A percentile compares a stretch with the other conserved stretches of the same genome.
These are phyloP conservation scores for Stipa capillata DNA, from an alignment of 176 grass and related monocot species.

Conservation along the genomic window DNA sequence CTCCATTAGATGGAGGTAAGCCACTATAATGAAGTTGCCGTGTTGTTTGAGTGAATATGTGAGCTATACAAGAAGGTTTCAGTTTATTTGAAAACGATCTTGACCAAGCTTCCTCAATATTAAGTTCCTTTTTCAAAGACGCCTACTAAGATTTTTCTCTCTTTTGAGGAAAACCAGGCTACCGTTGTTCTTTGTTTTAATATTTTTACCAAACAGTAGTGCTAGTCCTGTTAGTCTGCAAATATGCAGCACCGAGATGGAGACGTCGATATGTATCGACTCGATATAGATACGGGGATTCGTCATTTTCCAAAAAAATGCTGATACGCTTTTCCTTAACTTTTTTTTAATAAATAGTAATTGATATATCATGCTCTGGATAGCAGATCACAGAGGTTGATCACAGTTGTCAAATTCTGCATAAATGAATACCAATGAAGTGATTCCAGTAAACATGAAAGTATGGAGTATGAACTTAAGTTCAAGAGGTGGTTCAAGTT, in stretches of 20 bases:
- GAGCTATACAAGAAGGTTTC: background rate
- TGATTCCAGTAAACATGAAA: background rate
- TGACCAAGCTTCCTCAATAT: slow-evolving; percentile 1
- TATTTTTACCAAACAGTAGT: slow-evolving; percentile 11
- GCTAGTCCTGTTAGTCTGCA: background rate
- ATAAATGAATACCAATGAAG: background rate
- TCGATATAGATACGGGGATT: background rate
- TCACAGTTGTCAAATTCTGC: background rate
- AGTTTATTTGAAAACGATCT: background rate
- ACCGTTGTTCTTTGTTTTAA: background rate
- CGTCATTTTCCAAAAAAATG: background rate
- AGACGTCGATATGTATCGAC: background rate
- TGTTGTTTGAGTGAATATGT: background rate
- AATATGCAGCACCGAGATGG: background rate
- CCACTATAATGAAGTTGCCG: background rate
- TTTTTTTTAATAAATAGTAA: background rate
- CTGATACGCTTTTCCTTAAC: background rate
- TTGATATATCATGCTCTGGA: background rate
- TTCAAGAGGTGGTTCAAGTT: background rate
- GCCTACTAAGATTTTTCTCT: background rate
- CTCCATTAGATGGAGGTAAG: slow-evolving; percentile 43
- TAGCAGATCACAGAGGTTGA: background rate
- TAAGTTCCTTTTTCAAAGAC: background rate
- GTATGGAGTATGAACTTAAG: background rate
- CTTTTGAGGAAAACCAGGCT: background rate